Evolutionary conservation across 2,329 filamentous ascomycete genomes (phyloP).

Genomic region (Xylariales sp.): DNA sequence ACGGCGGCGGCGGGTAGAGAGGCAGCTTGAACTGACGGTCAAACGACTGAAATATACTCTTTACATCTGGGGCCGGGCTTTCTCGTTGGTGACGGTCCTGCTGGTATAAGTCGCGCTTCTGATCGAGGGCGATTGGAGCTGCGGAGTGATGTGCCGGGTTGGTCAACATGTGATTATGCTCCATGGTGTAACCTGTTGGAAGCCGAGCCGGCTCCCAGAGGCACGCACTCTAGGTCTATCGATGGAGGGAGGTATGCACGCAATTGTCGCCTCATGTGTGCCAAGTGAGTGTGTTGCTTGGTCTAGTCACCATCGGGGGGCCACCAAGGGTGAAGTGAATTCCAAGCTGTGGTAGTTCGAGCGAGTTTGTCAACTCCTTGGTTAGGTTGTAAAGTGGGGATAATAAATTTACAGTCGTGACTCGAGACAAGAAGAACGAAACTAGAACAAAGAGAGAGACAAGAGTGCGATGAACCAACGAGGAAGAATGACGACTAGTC

Average conservation of each 20-base stretch:
- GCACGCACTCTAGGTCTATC: slow-evolving; percentile 11
- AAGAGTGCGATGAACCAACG: no score
- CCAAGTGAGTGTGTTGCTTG: neutral
- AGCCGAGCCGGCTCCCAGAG: slow-evolving; percentile 12
- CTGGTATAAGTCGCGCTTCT: slow-evolving; percentile 10
- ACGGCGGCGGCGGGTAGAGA: slow-evolving; percentile 30
- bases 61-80: slow-evolving; percentile 14
- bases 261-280: slow-evolving; percentile 7
- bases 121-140: slow-evolving; percentile 10
- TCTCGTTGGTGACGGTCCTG: slow-evolving; percentile 17
- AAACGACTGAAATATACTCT: slow-evolving; percentile 17
- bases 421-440: no score
- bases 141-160: slow-evolving; percentile 21
- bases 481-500: no score
- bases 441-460: no score
- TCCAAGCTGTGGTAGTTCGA: no score
- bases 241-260: slow-evolving; percentile 3
- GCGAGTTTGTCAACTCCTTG: no score
- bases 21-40: slow-evolving; percentile 27
- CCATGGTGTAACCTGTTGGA: slow-evolving; percentile 16
- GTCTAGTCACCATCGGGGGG: no score
- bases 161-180: slow-evolving; percentile 43
- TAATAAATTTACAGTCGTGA: no score
- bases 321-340: neutral
- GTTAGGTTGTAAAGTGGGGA: no score